Conservation (phyloP, 2,329 filamentous ascomycete species). For the Trichophyton simii region DNA sequence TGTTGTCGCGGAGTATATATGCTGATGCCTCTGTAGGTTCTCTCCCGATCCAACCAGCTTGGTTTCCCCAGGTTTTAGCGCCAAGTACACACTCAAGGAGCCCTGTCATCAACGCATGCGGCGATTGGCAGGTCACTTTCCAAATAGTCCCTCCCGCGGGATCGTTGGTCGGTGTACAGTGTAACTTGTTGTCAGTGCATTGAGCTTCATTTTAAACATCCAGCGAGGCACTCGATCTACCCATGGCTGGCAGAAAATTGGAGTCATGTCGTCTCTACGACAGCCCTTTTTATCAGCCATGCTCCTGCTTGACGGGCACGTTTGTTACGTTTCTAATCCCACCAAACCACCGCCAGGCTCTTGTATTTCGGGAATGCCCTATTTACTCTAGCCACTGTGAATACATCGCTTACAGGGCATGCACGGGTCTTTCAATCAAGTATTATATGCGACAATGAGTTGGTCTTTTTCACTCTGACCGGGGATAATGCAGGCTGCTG, state of each 20-base stretch:
- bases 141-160: neutral
- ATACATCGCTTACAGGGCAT: neutral
- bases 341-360: neutral
- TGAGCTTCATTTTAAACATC: neutral
- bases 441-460: neutral
- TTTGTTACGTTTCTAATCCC: neutral
- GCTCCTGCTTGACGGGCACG: too few species aligned
- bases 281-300: neutral
- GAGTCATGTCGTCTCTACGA: neutral
- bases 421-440: neutral
- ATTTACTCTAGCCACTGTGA: neutral
- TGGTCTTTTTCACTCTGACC: neutral
- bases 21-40: neutral
- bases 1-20: neutral
- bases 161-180: neutral
- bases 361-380: neutral
- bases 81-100: neutral
- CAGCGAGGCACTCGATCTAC: neutral
- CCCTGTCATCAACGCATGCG: neutral
- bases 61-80: neutral
- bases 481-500: slow-evolving; percentile 1
- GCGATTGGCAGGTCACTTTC: neutral
- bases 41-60: neutral
- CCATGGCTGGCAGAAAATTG: neutral
- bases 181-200: neutral